These are phyloP conservation scores for Polytrichum formosum DNA, from an alignment of 225 moss, liverwort and hornwort genomes.

Conservation along the genomic window DNA sequence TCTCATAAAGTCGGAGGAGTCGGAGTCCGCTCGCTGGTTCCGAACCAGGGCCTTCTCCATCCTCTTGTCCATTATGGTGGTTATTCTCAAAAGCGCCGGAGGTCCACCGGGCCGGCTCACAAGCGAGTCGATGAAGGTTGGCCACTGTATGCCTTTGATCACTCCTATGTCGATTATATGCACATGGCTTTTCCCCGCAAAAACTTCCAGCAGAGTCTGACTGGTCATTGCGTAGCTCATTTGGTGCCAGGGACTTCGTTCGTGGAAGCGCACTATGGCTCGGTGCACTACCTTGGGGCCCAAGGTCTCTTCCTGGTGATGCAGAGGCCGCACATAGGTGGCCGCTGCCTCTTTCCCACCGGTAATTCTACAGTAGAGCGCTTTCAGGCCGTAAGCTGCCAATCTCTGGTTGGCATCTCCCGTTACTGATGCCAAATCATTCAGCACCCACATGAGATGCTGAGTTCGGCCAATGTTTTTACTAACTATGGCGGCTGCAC, in stretches of 20 bases:
- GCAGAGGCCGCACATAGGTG: slow-evolving; percentile 29
- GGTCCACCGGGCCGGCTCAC: slow-evolving; percentile 71
- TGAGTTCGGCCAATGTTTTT: slow-evolving; percentile 75
- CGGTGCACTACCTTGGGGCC: slow-evolving; percentile 60
- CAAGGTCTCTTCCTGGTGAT: slow-evolving; percentile 34
- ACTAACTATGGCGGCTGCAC: slow-evolving; percentile 74
- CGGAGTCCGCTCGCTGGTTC: slow-evolving; percentile 20
- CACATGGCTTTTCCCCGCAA: slow-evolving; percentile 59
- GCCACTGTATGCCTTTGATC: slow-evolving; percentile 79
- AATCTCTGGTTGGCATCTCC: slow-evolving; percentile 79
- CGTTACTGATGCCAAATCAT: slow-evolving; percentile 64
- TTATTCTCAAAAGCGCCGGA: slow-evolving; percentile 63
- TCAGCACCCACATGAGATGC: slow-evolving; percentile 91
- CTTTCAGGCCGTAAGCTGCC: slow-evolving; percentile 75
- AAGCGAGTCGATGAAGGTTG: slow-evolving; percentile 75
- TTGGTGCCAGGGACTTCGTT: slow-evolving; percentile 78
- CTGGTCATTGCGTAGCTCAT: slow-evolving; percentile 55
- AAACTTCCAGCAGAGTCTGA: slow-evolving; percentile 62
- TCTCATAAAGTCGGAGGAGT: slow-evolving; percentile 49
- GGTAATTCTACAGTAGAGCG: slow-evolving; percentile 68
- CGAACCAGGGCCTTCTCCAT: slow-evolving; percentile 15
- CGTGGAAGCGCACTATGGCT: slow-evolving; percentile 74
- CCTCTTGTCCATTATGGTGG: slow-evolving; percentile 57
- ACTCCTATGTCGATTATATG: slow-evolving; percentile 80
- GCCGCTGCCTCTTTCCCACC: slow-evolving; percentile 44